Evolutionary conservation across 2,329 filamentous ascomycete genomes (phyloP).

Genomic region (Atkinsonella hypoxylon): DNA sequence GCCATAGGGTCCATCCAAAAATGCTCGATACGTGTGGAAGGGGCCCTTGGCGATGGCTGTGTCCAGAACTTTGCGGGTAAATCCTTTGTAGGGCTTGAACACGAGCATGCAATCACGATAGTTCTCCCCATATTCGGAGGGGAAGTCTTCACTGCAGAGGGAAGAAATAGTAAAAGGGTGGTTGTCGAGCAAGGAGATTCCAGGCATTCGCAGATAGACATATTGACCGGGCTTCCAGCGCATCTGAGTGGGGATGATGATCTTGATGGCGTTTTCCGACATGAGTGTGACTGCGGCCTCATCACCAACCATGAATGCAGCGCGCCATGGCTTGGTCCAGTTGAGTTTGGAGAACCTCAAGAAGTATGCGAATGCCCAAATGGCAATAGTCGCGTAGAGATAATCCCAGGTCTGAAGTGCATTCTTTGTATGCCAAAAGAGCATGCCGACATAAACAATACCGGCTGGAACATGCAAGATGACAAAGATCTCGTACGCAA

Average conservation of each 20-base stretch:
- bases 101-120: slow-evolving; percentile 85
- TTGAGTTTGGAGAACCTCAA: slow-evolving; percentile 76
- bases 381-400: slow-evolving; percentile 66
- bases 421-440: slow-evolving; percentile 96
- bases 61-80: slow-evolving; percentile 74
- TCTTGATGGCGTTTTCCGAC: slow-evolving; percentile 87
- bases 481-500: slow-evolving; percentile 79
- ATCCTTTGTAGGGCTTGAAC: slow-evolving; percentile 83
- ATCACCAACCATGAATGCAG: slow-evolving; percentile 79
- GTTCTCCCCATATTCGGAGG: slow-evolving; percentile 77
- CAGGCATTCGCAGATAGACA: slow-evolving; percentile 87
- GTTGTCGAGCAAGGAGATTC: slow-evolving; percentile 80
- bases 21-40: slow-evolving; percentile 84
- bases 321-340: slow-evolving; percentile 69
- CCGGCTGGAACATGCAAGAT: slow-evolving; percentile 72
- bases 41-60: slow-evolving; percentile 76
- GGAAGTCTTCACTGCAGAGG: slow-evolving; percentile 84
- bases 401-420: slow-evolving; percentile 86
- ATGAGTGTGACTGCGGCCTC: slow-evolving; percentile 83
- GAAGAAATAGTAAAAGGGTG: slow-evolving; percentile 94
- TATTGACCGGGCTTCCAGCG: slow-evolving; percentile 91
- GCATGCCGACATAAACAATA: slow-evolving; percentile 65
- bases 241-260: slow-evolving; percentile 88
- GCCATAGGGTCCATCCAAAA: slow-evolving; percentile 88
- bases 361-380: slow-evolving; percentile 66